Base-by-base conservation (phyloP, 1,139 yeast genomes). In the Chernovozyma sophiae-reginae region DNA sequence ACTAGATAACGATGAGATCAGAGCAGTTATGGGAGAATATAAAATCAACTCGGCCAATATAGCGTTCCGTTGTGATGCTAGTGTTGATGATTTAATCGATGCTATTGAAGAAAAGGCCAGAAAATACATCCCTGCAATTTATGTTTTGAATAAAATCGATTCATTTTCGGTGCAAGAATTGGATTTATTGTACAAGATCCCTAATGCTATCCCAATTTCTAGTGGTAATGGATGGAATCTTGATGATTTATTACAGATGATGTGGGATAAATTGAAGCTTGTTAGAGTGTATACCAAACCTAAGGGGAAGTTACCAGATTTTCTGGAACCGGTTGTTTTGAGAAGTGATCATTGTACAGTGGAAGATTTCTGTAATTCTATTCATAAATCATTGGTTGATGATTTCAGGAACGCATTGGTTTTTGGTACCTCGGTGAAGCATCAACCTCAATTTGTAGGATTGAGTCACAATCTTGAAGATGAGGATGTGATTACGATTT, bases 241-340 rank as follows among this genome's bases (percentile, higher is more conserved):
- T 56, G 98, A 92, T 59, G 97, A 90, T 63, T 73, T 92, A 49
- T 71, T 92, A 46, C 96, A 90, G 55, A 72, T 80, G 56, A 94
- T 92, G 97, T 92, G 99, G 99, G 83, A 80, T 35, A 77, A 83
- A 53, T 74, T 92, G 52, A 81, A 86, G 49, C 70, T 92, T 58
- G 97, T 90, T 16, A 79, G 99, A 55, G 97, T 92, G 13, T 92
- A 90, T 64, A 92, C 99, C 8, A 92, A 92, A 58, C 98, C 98
- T 35, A 92, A 89, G 72, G 98, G 98, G 23, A 77, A 73, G 49
- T 70, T 83, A 50, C 98, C 99, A 4, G 99, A 94, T 60, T 94
- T 90, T 59, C 73, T 73, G 32, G 97, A 92, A 53, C 99, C 99
- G 2, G 94, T 92, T 44, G 97, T 92, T 41, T 69, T 92, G 55